Percentiles rank a stretch among this genome's conserved stretches.
Conservation (phyloP, 2,329 filamentous ascomycete species). For the Fusarium sp. region DNA sequence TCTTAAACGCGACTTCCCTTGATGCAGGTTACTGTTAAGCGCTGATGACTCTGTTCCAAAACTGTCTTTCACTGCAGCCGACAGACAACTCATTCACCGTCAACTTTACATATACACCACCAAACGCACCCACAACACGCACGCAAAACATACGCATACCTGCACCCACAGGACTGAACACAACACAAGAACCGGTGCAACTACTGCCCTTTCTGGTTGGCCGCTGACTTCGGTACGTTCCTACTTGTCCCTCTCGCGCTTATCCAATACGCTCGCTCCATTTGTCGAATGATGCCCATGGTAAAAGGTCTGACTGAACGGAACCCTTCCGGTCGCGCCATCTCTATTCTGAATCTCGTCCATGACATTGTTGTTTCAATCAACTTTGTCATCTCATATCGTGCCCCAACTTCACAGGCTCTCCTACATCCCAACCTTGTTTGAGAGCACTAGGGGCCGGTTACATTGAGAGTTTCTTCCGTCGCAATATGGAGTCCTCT, state of each 20-base stretch:
- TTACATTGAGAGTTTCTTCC: conserved; percentile 38
- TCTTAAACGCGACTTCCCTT: conserved; percentile 10
- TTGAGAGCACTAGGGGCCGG: conserved; percentile 33
- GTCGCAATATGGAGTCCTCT: conserved; percentile 69
- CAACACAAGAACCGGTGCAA: conserved; percentile 2
- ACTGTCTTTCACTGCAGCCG: neutral
- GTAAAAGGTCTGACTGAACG: conserved; percentile 76
- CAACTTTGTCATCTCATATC: conserved; percentile 30
- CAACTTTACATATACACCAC: neutral
- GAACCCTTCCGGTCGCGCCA: conserved; percentile 63
- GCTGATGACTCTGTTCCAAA: neutral
- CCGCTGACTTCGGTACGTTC: conserved; percentile 36
- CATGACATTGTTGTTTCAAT: conserved; percentile 30
- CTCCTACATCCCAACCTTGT: conserved; percentile 31
- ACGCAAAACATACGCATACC: neutral
- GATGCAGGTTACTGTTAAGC: neutral
- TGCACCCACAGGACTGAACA: neutral
- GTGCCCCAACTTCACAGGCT: conserved; percentile 24
- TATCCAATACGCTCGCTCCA: neutral
- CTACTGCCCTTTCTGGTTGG: conserved; percentile 2
- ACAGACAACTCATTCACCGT: neutral
- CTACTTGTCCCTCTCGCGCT: conserved; percentile 9
- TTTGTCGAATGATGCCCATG: conserved; percentile 68
- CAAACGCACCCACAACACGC: neutral
- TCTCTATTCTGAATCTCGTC: conserved; percentile 36